A percentile compares a stretch with the other conserved stretches of the same genome.
Evolutionary conservation across 768 basidiomycete genomes (phyloP).

Genomic region (Boletus vinaceobasis): DNA sequence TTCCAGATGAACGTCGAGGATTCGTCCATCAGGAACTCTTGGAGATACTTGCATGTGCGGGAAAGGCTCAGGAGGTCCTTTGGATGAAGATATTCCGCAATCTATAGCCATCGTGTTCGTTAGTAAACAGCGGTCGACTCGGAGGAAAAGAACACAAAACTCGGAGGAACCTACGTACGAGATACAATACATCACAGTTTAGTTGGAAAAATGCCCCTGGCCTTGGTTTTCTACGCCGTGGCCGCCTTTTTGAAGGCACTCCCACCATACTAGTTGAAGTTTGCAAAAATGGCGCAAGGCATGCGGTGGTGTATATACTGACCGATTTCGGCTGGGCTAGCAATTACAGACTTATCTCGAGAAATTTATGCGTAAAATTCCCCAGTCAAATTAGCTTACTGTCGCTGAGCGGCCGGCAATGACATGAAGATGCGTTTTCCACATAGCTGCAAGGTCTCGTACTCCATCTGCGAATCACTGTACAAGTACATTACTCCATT

Average conservation of each 20-base stretch:
- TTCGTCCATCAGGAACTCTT: constrained; percentile 32
- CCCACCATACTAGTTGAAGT: neutral
- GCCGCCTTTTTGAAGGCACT: neutral
- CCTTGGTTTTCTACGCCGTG: neutral
- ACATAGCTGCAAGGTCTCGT: too few species aligned
- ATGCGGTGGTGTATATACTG: too few species aligned
- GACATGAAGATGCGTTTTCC: too few species aligned
- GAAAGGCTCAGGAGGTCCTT: constrained; percentile 30
- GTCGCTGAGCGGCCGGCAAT: too few species aligned
- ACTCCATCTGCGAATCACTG: too few species aligned
- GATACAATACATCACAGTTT: neutral
- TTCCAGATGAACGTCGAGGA: constrained; percentile 28
- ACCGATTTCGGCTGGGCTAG: too few species aligned
- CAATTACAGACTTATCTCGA: too few species aligned
- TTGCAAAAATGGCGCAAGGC: neutral
- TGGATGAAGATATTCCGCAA: constrained; percentile 39
- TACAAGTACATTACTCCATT: too few species aligned
- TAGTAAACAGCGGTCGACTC: neutral
- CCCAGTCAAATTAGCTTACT: too few species aligned
- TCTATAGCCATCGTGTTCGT: constrained; percentile 20
- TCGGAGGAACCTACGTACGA: neutral
- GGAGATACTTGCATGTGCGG: constrained; percentile 37
- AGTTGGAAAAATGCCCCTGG: neutral
- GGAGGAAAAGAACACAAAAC: neutral
- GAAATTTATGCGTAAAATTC: too few species aligned